phyloP scores from a whole-genome alignment of 2,329 filamentous ascomycete genomes.

The Pseudovirgaria hyperparasitica region DNA sequence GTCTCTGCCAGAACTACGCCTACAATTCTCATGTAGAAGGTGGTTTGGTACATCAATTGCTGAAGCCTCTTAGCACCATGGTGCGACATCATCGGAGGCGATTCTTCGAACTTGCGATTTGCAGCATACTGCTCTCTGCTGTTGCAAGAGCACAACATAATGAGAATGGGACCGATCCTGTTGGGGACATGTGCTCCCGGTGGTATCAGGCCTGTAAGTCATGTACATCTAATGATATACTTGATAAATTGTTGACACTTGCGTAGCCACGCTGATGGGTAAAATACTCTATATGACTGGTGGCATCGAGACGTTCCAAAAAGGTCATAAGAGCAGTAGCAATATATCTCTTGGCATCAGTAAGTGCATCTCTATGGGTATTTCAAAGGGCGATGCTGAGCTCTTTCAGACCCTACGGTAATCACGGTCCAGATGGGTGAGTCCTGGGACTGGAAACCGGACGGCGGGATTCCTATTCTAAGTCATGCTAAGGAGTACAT shows the following conservation, averaged over 20 bases:
- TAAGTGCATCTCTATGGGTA: conserved; percentile 4
- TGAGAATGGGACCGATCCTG: no score
- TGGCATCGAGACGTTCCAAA: conserved; percentile 12
- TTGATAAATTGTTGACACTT: background rate
- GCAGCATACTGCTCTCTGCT: no score
- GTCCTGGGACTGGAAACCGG: conserved; percentile 14
- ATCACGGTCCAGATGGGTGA: conserved; percentile 9
- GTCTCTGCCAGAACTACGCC: no score
- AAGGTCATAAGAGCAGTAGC: conserved; percentile 2
- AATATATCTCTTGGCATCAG: conserved; percentile 7
- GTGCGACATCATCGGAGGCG: no score
- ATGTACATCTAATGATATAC: background rate
- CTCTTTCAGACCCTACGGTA: conserved; percentile 9
- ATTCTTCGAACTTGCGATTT: no score
- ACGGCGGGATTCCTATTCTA: conserved; percentile 7
- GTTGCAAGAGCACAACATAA: no score
- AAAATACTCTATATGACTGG: conserved; percentile 13
- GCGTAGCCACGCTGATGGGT: conserved; percentile 11
- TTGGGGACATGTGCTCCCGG: conserved; percentile 11
- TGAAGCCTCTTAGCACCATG: no score
- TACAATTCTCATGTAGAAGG: no score
- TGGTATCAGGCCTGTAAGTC: conserved; percentile 12
- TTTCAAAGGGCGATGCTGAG: background rate
- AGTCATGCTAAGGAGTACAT: conserved; percentile 11
- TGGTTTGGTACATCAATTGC: no score